Base-by-base conservation (phyloP, 1,139 yeast species). In the Petasospora fabianii region DNA sequence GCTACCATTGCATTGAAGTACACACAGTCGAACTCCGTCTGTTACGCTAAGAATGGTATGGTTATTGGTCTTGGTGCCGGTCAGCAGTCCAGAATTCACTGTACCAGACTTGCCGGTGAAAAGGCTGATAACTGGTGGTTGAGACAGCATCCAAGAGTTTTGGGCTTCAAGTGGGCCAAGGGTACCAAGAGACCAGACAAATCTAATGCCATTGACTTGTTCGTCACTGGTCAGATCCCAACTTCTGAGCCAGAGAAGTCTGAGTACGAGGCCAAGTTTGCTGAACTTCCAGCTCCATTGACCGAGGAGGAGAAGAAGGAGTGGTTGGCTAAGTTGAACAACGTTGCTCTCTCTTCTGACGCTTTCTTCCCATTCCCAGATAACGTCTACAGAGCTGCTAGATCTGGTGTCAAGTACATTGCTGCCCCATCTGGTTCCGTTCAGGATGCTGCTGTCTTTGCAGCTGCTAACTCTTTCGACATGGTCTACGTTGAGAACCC, bases 301-400 rank as follows among this genome's bases (percentile, higher is more conserved):
- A 80, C 96, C 42, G 67, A 67, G 28, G 80, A 74, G 52, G 98
- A 94, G 73, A 86, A 94, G 69, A 69, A 70, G 50, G 96, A 85
- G 56, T 92, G 97, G 97, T 68, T 83, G 53, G 59, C 69, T 48
- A 79, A 88, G 69, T 75, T 87, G 62, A 76, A 69, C 45, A 80
- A 85, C 55, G 98, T 94, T 45, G 90, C 97, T 9, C 74, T 88
- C 55, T 84, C 97, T 14, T 87, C 97, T 4, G 98, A 92, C 64
- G 98, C 98, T 29, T 92, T 92, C 78, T 92, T 92, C 95, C 98
- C 98, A 68, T 92, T 92, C 92, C 95, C 97, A 51, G 98, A 92
- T 68, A 92, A 94, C 60, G 96, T 94, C 54, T 88, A 90, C 78
- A 80, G 98, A 66, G 97, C 97, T 47, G 96, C 82, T 41, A 81